phyloP scores from a whole-genome alignment of 2,329 filamentous ascomycete species.

The Plectosphaerella plurivora region DNA sequence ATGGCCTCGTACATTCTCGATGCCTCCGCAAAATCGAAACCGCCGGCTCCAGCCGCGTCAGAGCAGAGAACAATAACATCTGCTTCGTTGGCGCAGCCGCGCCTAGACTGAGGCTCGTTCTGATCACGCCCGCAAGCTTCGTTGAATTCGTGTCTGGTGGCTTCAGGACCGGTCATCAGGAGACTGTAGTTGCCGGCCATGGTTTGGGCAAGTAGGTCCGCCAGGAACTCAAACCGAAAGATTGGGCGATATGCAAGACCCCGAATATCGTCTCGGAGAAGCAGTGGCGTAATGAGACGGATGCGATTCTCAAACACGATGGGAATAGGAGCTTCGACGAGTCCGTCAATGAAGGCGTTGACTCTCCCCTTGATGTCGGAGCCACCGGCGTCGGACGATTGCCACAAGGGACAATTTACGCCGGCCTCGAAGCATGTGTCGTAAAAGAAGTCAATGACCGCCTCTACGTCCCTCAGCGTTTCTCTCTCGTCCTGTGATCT shows the following conservation, averaged over 20 bases:
- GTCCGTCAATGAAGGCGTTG: conserved; percentile 18
- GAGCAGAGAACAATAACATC: conserved; percentile 24
- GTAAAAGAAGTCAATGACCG: background rate
- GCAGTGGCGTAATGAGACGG: conserved; percentile 23
- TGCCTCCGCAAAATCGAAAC: conserved; percentile 18
- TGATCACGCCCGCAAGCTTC: conserved; percentile 5
- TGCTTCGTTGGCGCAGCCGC: conserved; percentile 13
- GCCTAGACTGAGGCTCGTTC: background rate
- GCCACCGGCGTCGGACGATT: conserved; percentile 16
- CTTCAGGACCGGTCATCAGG: background rate
- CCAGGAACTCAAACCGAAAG: conserved; percentile 8
- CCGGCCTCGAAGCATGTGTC: conserved; percentile 24
- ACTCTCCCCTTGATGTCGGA: conserved; percentile 25
- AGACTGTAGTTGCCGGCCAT: conserved; percentile 22
- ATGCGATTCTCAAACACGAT: conserved; percentile 14
- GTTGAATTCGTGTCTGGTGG: background rate
- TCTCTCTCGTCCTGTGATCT: background rate
- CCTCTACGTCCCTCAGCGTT: background rate
- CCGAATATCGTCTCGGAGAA: conserved; percentile 22
- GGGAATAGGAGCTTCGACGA: conserved; percentile 21
- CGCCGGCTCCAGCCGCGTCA: conserved; percentile 23
- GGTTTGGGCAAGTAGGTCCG: conserved; percentile 14
- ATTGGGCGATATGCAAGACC: conserved; percentile 24
- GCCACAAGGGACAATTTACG: conserved; percentile 21
- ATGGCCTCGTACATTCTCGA: conserved; percentile 22